Base-by-base conservation (phyloP, 73 alveolate genomes). In the Halteria grandinella region DNA sequence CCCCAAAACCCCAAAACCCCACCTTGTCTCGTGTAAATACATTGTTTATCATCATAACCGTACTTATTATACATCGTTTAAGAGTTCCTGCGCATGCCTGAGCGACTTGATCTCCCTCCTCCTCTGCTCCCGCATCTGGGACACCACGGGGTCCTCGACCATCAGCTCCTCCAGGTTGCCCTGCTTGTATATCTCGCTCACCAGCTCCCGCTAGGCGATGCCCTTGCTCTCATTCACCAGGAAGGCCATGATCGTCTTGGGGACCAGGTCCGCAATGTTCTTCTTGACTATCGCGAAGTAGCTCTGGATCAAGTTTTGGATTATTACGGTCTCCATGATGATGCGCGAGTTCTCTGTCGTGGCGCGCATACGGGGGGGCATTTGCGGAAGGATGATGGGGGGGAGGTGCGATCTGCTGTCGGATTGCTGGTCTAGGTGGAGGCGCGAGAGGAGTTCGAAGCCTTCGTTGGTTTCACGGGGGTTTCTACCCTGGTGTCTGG, bases 251-350 rank as follows among this genome's bases (percentile, higher is more conserved):
- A 91, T 79, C 10, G 94, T 69, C 66, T 91, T 91, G 14, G 97
- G 97, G 41, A 94, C 88, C 15, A 73, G 55, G 63, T 93, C 95
- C 24, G 87, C 85, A 32, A 89, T 64, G 62, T 85, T 91, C 78
- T 87, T 88, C 79, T 78, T 88, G 20, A 88, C 95, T 20, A 91
- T 59, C n/a, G 78, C 64, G 73, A 88, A 89, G 69, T 94, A 94
- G 17, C 89, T 62, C 23, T 54, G 75, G 41, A 94, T 83, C 1
- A 94, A 53, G 79, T 87, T 93, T 54, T 91, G 83, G 39, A 91
- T 87, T 62, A 91, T 73, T 31, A 77, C 85, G 28, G 82, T 93
- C 60, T 85, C 94, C 77, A 89, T 91, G 0, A 77, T 28, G 51
- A 89, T 93, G 12, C 86, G 29, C 20, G 87, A 73, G 75, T 54